Base-by-base conservation (phyloP, 345 rosid species). In the Isatis tinctoria region DNA sequence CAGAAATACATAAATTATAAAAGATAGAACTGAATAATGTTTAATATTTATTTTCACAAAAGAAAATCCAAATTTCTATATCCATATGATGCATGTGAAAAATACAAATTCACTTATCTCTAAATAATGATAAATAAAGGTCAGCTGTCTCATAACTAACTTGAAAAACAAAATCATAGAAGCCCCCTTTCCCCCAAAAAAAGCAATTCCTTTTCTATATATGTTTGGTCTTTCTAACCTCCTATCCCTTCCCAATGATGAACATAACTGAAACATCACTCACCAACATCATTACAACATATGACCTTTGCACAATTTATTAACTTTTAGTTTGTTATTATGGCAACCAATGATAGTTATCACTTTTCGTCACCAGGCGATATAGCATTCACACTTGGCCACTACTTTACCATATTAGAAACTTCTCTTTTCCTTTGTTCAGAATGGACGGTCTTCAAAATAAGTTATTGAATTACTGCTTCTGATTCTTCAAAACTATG, bases 281-380 rank as follows among this genome's bases (percentile, higher is more conserved):
- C 33, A 65, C 57, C 13, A 57, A 47, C 54, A 76, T 76, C 75
- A 76, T 76, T 76, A 76, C 80, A 44, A 70, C 60, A 56, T 63
- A 69, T 28, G 76, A 76, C 72, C 27, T 70, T 56, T 70, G 44
- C 76, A 66, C 43, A 28, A 43, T 64, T 36, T 20, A 35, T 70
- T 69, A 37, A 44, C 72, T 76, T 76, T 76, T 65, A 43, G 60
- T 63, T 63, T 17, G 45, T 70, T 57, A 70, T 70, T 66, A 67
- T 60, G 39, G 27, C 54, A 36, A 65, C 73, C 71, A 33, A 16
- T 67, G 17, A 65, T 74, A 24, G 43, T 62, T 2, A 3, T 62
- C 77, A 49, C 54, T 70, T 73, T 70, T 59, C 24, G 49, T 61
- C 61, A 62, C 51, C 27, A 69, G 69, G 70, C 56, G 57, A 60